Conservation (phyloP, 495 filamentous ascomycete species). For the Lichenothelia convexa region DNA sequence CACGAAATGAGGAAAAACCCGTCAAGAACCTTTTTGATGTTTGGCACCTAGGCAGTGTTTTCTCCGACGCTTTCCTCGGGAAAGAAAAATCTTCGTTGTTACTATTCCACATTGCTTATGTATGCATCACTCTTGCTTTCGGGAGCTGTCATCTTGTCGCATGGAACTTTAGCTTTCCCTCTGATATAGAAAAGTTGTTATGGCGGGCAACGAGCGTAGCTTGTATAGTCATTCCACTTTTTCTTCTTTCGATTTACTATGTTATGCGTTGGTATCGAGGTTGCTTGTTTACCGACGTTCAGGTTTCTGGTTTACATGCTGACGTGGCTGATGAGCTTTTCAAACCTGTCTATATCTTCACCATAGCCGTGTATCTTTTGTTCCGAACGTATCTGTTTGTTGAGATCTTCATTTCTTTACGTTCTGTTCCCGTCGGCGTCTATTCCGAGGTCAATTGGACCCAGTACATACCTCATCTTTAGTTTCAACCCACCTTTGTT, state of each 20-base stretch:
- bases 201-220: conserved; percentile 5
- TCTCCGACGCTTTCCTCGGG: too few relatives aligned
- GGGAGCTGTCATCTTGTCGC: conserved; percentile 7
- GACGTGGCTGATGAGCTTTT: too few relatives aligned
- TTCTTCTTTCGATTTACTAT: too few relatives aligned
- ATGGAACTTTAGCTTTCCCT: conserved; percentile 2
- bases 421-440: conserved; percentile 1
- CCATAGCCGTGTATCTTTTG: not conserved
- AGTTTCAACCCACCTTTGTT: too few relatives aligned
- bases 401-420: conserved; percentile 8
- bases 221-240: too few relatives aligned
- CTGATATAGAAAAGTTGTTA: conserved; percentile 2
- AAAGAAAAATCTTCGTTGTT: too few relatives aligned
- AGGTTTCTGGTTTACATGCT: not conserved
- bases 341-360: too few relatives aligned
- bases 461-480: conserved; percentile 8
- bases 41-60: too few relatives aligned
- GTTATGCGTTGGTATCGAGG: not conserved
- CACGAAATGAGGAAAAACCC: too few relatives aligned
- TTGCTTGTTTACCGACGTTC: not conserved
- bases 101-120: too few relatives aligned
- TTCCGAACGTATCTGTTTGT: conserved; percentile 8
- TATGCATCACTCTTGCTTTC: too few relatives aligned
- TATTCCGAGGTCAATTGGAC: conserved; percentile 10
- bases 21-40: too few relatives aligned